Conservation (phyloP, 768 basidiomycete genomes). For the Auriscalpium vulgare region DNA sequence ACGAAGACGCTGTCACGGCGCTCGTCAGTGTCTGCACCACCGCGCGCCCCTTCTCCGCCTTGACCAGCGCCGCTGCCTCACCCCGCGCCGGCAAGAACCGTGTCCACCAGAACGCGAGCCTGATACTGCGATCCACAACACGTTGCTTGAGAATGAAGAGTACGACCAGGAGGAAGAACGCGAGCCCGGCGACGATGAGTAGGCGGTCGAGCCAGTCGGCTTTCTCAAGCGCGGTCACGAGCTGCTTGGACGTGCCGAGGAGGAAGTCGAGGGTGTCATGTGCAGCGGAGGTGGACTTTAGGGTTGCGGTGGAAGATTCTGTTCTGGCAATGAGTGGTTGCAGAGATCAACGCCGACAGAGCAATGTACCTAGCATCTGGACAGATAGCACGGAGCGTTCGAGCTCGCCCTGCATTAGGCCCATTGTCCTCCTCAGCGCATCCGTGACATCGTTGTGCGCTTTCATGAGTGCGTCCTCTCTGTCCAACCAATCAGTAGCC, state of each 20-base stretch:
- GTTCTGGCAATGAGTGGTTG: neutral
- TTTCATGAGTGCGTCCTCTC: slow-evolving; percentile 82
- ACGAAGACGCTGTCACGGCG: too few species aligned
- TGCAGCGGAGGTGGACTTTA: slow-evolving; percentile 63
- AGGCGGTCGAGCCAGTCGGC: slow-evolving; percentile 90
- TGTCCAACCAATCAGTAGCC: slow-evolving; percentile 20
- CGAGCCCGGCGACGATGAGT: slow-evolving; percentile 69
- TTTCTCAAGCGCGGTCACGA: slow-evolving; percentile 83
- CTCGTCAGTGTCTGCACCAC: too few species aligned
- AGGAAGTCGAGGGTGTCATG: slow-evolving; percentile 70
- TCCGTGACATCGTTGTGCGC: slow-evolving; percentile 88
- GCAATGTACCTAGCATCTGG: slow-evolving; percentile 69
- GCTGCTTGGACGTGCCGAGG: slow-evolving; percentile 71
- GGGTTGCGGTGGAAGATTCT: slow-evolving; percentile 76
- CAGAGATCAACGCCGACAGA: neutral
- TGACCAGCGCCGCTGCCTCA: neutral
- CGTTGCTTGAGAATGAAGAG: slow-evolving; percentile 86
- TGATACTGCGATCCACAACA: slow-evolving; percentile 68
- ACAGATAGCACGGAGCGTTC: slow-evolving; percentile 79
- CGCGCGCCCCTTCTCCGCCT: neutral
- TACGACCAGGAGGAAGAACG: slow-evolving; percentile 79
- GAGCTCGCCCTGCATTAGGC: slow-evolving; percentile 86
- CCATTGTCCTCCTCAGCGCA: slow-evolving; percentile 75
- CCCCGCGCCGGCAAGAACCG: slow-evolving; percentile 46
- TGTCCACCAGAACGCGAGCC: slow-evolving; percentile 86